Percentiles rank a stretch among this genome's conserved stretches.
Conservation (phyloP, 495 filamentous ascomycete species). For the Xylaria flabelliformis region DNA sequence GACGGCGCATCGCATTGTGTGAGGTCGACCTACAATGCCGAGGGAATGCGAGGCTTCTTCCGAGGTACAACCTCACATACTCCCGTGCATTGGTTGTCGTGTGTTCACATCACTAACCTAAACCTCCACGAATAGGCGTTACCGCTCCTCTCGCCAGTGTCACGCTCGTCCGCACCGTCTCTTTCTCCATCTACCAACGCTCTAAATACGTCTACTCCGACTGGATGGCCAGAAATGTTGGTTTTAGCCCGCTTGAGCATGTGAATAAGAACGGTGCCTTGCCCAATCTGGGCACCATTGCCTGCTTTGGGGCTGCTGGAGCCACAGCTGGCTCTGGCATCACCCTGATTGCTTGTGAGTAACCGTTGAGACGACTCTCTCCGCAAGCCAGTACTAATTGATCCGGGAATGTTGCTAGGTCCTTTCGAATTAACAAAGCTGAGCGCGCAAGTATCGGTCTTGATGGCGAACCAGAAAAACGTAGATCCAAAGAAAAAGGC, state of each 20-base stretch:
- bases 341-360: slow-evolving; percentile 85
- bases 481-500: slow-evolving; percentile 59
- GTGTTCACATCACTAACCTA: slow-evolving; percentile 36
- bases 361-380: slow-evolving; percentile 6
- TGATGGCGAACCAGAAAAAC: slow-evolving; percentile 74
- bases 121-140: slow-evolving; percentile 58
- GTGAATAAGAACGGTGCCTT: slow-evolving; percentile 73
- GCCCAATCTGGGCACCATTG: slow-evolving; percentile 70
- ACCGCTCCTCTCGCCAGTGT: slow-evolving; percentile 85
- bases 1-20: slow-evolving; percentile 72
- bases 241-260: slow-evolving; percentile 71
- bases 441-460: slow-evolving; percentile 85
- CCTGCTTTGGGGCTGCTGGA: slow-evolving; percentile 80
- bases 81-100: slow-evolving; percentile 4
- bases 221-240: slow-evolving; percentile 67
- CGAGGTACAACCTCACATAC: slow-evolving; percentile 59
- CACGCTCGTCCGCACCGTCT: slow-evolving; percentile 86
- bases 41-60: slow-evolving; percentile 78
- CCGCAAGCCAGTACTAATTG: slow-evolving; percentile 18
- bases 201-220: slow-evolving; percentile 78
- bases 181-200: slow-evolving; percentile 90
- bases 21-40: slow-evolving; percentile 71
- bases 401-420: slow-evolving; percentile 57
- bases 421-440: slow-evolving; percentile 95
- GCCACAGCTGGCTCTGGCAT: slow-evolving; percentile 80